Base-by-base conservation (phyloP, 805 yeast genomes). In the Barnettozyma populi region DNA sequence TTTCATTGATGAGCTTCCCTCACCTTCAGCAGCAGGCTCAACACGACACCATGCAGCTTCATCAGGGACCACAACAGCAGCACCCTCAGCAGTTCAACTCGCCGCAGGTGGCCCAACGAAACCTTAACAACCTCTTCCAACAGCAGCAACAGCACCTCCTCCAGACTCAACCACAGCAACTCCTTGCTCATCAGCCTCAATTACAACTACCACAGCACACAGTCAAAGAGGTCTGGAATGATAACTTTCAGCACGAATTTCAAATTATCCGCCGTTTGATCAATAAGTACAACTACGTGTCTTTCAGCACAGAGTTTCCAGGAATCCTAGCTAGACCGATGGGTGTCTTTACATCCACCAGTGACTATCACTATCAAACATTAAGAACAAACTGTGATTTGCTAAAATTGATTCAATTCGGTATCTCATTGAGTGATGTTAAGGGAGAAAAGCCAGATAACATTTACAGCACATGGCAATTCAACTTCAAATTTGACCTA, bases 241-340 rank as follows among this genome's bases (percentile, higher is more conserved):
- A 76, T 46, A 86, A 85, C 60, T 67, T 86, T 52, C 83, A 82
- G 55, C 73, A 74, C 47, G 94, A 85, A 59, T 80, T 85, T 65
- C 76, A 74, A 49, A 66, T 75, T 11, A 76, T 86, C 44, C 73
- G 90, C 52, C 74, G 75, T 45, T 70, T 84, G 27, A 71, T 82
- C 37, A 76, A 72, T 45, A 76, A 75, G 49, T 82, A 76, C 57
- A 76, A 80, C 47, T 71, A 74, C 55, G 76, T 85, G 23, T 76
- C 87, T 3, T 77, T 90, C 49, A 90, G 90, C 57, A 90, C 95
- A 41, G 98, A 94, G 65, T 90, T 94, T 62, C 97, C 97, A 0
- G 99, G 99, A 0, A 87, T 95, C 20, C 84, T 92, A 24, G 96
- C 96, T 2, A 78, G 99, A 57, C 99, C 99, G 14, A 86, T 94